Conservation (phyloP, 805 yeast genomes). For the Starmera quercuum region DNA sequence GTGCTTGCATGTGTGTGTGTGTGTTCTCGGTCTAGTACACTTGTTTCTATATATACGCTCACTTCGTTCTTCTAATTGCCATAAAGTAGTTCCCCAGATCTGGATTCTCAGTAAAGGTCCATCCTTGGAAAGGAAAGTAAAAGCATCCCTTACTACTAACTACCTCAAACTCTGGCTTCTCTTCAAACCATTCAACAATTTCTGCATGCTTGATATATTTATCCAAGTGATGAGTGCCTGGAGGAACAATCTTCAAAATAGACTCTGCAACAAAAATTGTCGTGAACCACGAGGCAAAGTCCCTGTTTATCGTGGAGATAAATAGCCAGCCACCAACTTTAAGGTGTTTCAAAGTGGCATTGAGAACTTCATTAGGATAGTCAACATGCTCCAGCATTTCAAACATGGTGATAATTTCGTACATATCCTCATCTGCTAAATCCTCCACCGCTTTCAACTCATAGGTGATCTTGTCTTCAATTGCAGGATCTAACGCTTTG, state of each 20-base stretch:
- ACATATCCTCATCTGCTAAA: conserved; percentile 37
- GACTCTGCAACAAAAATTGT: conserved; percentile 89
- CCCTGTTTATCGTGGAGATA: conserved; percentile 88
- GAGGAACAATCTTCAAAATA: conserved; percentile 73
- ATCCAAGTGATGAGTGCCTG: conserved; percentile 82
- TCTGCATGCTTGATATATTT: conserved; percentile 81
- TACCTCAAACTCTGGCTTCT: conserved; percentile 45
- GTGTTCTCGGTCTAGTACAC: background rate
- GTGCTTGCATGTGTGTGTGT: background rate
- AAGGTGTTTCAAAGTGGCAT: conserved; percentile 60
- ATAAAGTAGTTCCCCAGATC: conserved; percentile 79
- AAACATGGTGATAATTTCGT: conserved; percentile 81
- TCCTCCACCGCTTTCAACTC: conserved; percentile 57
- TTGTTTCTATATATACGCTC: background rate
- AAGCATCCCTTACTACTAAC: conserved; percentile 70
- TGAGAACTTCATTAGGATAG: conserved; percentile 65
- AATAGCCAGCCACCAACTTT: conserved; percentile 74
- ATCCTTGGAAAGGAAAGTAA: conserved; percentile 77
- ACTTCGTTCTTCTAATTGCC: conserved; percentile 55
- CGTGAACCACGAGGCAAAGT: conserved; percentile 80
- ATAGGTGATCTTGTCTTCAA: conserved; percentile 51
- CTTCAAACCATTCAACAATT: conserved; percentile 55
- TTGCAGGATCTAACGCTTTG: conserved; percentile 53
- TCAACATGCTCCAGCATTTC: conserved; percentile 95
- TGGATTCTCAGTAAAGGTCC: conserved; percentile 61